Percentiles rank a stretch among this genome's conserved stretches.
Conservation (phyloP, 352 stramenopile genomes). For the Pythium rhizo-oryzae region DNA sequence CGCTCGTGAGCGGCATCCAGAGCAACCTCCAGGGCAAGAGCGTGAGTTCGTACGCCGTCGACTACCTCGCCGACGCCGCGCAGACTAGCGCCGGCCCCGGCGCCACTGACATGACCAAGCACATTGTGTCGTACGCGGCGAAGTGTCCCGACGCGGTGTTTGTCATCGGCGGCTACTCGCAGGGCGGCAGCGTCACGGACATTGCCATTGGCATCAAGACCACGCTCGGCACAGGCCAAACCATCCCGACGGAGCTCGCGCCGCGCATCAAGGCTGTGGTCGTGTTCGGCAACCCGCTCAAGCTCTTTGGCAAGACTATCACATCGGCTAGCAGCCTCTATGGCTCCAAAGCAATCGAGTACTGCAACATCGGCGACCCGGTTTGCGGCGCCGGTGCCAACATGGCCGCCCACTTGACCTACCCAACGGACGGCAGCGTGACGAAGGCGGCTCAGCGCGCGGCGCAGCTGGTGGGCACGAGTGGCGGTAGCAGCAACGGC, state of each 20-base stretch:
- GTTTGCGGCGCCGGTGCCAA: constrained; percentile 13
- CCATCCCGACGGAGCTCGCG: constrained; percentile 20
- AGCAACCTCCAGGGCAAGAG: constrained; percentile 35
- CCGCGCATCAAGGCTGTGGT: too few species aligned
- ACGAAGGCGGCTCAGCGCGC: neutral
- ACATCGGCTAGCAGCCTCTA: constrained; percentile 6
- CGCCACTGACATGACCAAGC: constrained; percentile 40
- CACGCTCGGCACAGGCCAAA: constrained; percentile 19
- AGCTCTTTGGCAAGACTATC: constrained; percentile 11
- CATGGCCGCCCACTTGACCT: constrained; percentile 8
- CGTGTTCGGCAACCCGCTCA: constrained; percentile 12
- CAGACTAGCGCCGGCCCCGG: constrained; percentile 30
- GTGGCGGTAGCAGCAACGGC: too few species aligned
- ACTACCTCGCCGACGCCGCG: constrained; percentile 28
- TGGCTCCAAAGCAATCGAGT: constrained; percentile 14
- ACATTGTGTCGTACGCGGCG: constrained; percentile 29
- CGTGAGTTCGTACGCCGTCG: constrained; percentile 36
- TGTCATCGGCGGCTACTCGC: constrained; percentile 21
- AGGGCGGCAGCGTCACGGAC: constrained; percentile 26
- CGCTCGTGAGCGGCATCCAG: constrained; percentile 34
- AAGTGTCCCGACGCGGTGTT: constrained; percentile 29
- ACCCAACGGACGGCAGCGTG: constrained; percentile 3
- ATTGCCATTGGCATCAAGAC: constrained; percentile 37
- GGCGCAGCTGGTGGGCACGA: neutral
- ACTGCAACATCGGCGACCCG: constrained; percentile 19